A percentile compares a stretch with the other conserved stretches of the same genome.
phyloP scores from a whole-genome alignment of 148 eudicot species.

The Heliamphora exappendiculata region DNA sequence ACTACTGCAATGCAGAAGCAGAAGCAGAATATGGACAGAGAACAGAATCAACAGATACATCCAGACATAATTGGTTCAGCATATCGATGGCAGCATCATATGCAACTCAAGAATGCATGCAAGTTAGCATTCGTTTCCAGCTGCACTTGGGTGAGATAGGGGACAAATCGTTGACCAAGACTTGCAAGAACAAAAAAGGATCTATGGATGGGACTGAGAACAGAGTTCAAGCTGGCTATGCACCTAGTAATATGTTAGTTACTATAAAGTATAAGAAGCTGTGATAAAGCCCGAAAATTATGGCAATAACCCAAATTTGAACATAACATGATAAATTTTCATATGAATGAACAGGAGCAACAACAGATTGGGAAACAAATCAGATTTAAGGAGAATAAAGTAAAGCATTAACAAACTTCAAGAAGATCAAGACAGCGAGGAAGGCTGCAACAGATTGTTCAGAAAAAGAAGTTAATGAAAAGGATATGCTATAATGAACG shows the following conservation, averaged over 20 bases:
- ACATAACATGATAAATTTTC: neutral
- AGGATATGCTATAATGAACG: neutral
- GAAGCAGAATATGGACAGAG: neutral
- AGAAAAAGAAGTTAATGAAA: neutral
- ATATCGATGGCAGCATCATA: neutral
- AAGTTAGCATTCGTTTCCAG: neutral
- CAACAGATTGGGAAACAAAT: neutral
- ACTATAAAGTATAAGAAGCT: neutral
- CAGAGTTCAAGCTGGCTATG: neutral
- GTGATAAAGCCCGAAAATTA: neutral
- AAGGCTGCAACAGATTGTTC: neutral
- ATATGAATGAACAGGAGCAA: neutral
- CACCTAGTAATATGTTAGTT: neutral
- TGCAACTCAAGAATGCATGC: neutral
- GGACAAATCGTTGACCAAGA: neutral
- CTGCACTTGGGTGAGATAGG: neutral
- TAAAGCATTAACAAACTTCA: neutral
- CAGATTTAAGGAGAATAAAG: neutral
- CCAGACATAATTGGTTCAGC: constrained; percentile 1
- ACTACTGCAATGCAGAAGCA: constrained; percentile 3
- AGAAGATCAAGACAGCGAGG: neutral
- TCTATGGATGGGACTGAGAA: neutral
- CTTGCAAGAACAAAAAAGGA: neutral
- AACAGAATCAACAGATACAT: neutral
- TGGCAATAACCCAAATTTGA: neutral